Base-by-base conservation (phyloP, 139 green algal genomes). In the Gonium pectorale region DNA sequence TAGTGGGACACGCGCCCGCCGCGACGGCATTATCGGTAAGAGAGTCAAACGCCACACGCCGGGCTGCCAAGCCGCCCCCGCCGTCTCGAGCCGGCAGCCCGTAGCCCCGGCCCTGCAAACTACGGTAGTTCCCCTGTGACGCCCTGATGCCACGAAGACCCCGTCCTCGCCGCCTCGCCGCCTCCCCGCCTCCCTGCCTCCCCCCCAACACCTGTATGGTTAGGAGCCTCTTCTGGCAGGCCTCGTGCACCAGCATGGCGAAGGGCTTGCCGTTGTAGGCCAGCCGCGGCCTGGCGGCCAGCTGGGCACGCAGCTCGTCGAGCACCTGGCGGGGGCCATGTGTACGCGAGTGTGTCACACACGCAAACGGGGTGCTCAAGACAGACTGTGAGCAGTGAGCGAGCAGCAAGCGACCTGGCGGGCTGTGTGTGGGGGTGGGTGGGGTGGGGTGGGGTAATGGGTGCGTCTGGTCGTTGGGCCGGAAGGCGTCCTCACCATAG, bases 211-310 rank as follows among this genome's bases (percentile, higher is more conserved):
- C 69, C 13, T 63, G 29, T 27, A 63, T 1, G 44, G 22, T 5
- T n/a, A 60, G 3, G 31, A 44, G 44, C 69, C 44, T 62, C 43
- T 78, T 78, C 43, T 78, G 69, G 44, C 69, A 78, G 4, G n/a
- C 19, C 44, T 78, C 69, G 69, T 78, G 21, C 13, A 78, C 29
- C 7, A 78, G 44, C 44, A 43, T 78, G 69, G 35, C 63, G 43
- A 64, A 78, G 8, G 67, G 67, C 27, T 75, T 75, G 5, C 43
- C 43, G 38, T 75, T 75, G 67, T 51, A 75, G 40, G 38, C 67
- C 40, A 56, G 19, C 19, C 40, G 8, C 21, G 38, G 35, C 27
- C 59, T 31, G 27, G 38, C 35, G 22, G 41, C 26, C 3, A 75
- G 22, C 27, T 40, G 17, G 8, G 9, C 40, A 17, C 40, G 40